phyloP scores from a whole-genome alignment of 352 stramenopile species.

The Phytophthora meadii region DNA sequence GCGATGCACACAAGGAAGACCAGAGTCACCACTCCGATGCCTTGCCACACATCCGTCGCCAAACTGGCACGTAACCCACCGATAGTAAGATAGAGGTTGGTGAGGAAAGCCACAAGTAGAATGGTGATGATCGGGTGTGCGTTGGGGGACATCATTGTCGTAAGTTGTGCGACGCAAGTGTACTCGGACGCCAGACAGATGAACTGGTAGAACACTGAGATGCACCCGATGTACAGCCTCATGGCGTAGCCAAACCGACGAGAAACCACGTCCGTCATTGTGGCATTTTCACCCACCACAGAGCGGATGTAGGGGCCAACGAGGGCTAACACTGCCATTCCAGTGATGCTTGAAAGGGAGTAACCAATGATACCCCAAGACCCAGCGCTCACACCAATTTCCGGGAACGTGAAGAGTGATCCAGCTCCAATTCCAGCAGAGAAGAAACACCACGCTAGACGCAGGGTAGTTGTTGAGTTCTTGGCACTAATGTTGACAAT shows the following conservation, averaged over 20 bases:
- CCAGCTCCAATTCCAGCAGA: slow-evolving; percentile 78
- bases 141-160: slow-evolving; percentile 53
- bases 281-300: slow-evolving; percentile 72
- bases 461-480: slow-evolving; percentile 63
- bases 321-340: slow-evolving; percentile 58
- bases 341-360: slow-evolving; percentile 64
- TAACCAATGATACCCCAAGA: slow-evolving; percentile 85
- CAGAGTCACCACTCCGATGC: slow-evolving; percentile 63
- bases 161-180: slow-evolving; percentile 64
- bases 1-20: slow-evolving; percentile 67
- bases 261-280: slow-evolving; percentile 68
- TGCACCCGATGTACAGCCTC: slow-evolving; percentile 70
- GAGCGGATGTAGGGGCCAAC: slow-evolving; percentile 66
- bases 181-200: slow-evolving; percentile 80
- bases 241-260: slow-evolving; percentile 70
- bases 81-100: slow-evolving; percentile 76
- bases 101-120: slow-evolving; percentile 70
- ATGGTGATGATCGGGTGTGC: slow-evolving; percentile 52
- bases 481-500: slow-evolving; percentile 51
- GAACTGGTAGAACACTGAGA: slow-evolving; percentile 85
- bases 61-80: slow-evolving; percentile 78
- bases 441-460: slow-evolving; percentile 82
- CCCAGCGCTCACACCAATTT: slow-evolving; percentile 76
- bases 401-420: slow-evolving; percentile 77
- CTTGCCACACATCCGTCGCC: slow-evolving; percentile 79